Conservation (phyloP, 163 green algal species). For the Chlamydomonas reinhardtii region DNA sequence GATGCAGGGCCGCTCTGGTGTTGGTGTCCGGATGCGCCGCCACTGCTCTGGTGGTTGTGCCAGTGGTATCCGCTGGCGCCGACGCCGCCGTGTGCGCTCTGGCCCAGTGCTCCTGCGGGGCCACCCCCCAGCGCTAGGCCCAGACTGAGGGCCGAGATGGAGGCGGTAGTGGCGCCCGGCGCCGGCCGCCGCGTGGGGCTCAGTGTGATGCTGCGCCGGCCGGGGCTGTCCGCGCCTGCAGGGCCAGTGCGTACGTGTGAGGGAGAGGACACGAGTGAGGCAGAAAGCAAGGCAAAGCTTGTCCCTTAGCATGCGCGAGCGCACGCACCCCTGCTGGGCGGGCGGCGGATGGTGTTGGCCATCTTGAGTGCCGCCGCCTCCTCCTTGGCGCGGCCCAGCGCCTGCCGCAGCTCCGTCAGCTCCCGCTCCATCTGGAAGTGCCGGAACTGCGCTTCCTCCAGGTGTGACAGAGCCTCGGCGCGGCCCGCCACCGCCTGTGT, state of each 20-base stretch:
- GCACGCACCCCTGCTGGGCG: slow-evolving; percentile 29
- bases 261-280: too few species aligned
- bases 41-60: neutral
- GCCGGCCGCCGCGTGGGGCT: slow-evolving; percentile 12
- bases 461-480: neutral
- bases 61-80: neutral
- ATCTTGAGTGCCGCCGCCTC: slow-evolving; percentile 34
- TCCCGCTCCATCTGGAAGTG: slow-evolving; percentile 33
- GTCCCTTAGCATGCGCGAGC: too few species aligned
- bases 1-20: neutral
- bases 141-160: slow-evolving; percentile 39
- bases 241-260: too few species aligned
- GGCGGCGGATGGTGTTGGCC: neutral
- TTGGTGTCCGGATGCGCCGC: neutral
- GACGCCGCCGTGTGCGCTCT: neutral
- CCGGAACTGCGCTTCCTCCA: slow-evolving; percentile 33
- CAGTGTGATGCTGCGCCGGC: slow-evolving; percentile 33
- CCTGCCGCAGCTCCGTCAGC: slow-evolving; percentile 7
- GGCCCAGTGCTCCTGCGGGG: neutral
- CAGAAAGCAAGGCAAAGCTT: too few species aligned
- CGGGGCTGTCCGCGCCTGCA: slow-evolving; percentile 14
- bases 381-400: slow-evolving; percentile 27
- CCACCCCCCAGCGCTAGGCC: slow-evolving; percentile 26
- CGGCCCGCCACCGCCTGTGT: slow-evolving; percentile 4
- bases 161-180: neutral